These are phyloP conservation scores for Mycena albidolilacea DNA, from an alignment of 768 basidiomycete species.

Conservation along the genomic window DNA sequence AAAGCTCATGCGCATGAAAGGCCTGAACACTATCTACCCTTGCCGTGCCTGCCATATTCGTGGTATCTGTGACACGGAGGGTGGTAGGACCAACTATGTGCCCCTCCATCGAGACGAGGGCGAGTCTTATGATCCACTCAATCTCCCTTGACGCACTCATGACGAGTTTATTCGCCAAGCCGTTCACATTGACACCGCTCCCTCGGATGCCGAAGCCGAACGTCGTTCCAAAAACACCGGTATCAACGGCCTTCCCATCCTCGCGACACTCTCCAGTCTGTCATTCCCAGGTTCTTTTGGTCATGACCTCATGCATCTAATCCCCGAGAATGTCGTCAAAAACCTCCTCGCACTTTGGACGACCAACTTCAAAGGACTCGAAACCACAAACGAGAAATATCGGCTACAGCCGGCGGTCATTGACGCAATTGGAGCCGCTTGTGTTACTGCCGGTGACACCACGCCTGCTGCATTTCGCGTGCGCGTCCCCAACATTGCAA, in stretches of 20 bases:
- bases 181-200: neutral
- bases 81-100: conserved; percentile 45
- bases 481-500: too few relatives aligned
- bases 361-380: neutral
- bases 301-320: neutral
- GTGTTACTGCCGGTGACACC: neutral
- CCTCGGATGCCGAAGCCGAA: neutral
- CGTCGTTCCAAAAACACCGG: neutral
- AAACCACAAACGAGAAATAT: neutral
- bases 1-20: conserved; percentile 8
- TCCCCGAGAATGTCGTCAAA: neutral
- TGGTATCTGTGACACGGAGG: conserved; percentile 44
- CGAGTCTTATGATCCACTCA: conserved; percentile 1
- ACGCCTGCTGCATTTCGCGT: neutral
- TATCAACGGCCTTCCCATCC: neutral
- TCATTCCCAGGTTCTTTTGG: too few relatives aligned
- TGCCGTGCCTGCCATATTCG: conserved; percentile 51
- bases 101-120: conserved; percentile 43
- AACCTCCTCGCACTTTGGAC: neutral
- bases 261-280: too few relatives aligned
- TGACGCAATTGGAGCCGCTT: neutral
- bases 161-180: neutral
- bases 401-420: neutral
- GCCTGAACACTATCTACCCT: conserved; percentile 42
- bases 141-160: neutral